Evolutionary conservation across 2,329 filamentous ascomycete species (phyloP).

Genomic region (Ophiostoma tasmaniense): DNA sequence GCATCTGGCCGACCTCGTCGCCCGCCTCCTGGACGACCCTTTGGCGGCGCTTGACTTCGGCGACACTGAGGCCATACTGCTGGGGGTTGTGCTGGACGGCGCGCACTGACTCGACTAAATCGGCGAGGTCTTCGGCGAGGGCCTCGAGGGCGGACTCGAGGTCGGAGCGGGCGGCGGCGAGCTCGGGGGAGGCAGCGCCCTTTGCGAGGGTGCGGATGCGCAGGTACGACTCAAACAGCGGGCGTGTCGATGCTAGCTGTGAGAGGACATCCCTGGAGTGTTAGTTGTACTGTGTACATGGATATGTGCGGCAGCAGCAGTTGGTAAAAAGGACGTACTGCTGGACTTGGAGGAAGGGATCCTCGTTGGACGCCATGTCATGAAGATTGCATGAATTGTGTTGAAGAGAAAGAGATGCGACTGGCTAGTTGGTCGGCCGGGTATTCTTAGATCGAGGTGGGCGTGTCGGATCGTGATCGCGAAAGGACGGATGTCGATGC

Average conservation of each 20-base stretch:
- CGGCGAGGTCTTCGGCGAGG: conserved; percentile 74
- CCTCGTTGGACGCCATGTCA: conserved; percentile 57
- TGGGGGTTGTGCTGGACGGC: conserved; percentile 83
- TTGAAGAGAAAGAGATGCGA: background rate
- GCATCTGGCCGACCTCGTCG: conserved; percentile 82
- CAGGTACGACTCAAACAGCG: conserved; percentile 88
- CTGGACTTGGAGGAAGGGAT: conserved; percentile 65
- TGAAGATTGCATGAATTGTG: background rate
- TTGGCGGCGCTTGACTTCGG: conserved; percentile 73
- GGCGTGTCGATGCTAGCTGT: conserved; percentile 70
- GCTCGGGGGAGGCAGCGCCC: conserved; percentile 65
- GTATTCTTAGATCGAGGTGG: too few species aligned
- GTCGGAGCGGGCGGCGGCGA: conserved; percentile 66
- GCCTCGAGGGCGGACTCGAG: conserved; percentile 57
- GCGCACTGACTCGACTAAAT: conserved; percentile 77
- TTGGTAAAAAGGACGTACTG: conserved; percentile 38
- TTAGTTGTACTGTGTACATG: background rate
- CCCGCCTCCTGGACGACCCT: conserved; percentile 84
- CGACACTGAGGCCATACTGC: conserved; percentile 72
- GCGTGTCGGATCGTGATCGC: too few species aligned
- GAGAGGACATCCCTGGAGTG: conserved; percentile 69
- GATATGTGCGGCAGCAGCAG: too few species aligned
- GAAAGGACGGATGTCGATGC: background rate
- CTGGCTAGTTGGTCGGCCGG: background rate
- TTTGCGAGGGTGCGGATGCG: conserved; percentile 73